Evolutionary conservation across 345 rosid genomes (phyloP).

Genomic region (Erysimum cheiranthoides): DNA sequence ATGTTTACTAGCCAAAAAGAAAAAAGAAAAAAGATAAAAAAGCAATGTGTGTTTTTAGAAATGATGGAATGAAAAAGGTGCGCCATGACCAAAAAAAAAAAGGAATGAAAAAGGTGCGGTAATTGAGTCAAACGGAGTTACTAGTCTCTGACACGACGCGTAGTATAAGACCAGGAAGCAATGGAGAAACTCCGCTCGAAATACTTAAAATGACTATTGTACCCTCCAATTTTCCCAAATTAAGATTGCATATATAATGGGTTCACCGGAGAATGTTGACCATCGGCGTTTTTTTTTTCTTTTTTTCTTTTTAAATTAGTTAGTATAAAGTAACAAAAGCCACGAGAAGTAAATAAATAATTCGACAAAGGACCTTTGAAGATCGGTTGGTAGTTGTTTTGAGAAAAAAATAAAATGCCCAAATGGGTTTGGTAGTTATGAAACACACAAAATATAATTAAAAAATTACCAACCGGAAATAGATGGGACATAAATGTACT

Average conservation of each 20-base stretch:
- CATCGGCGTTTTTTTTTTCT: background rate
- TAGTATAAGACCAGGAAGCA: conserved; percentile 15
- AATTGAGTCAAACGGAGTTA: conserved; percentile 32
- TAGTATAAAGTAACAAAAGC: conserved; percentile 12
- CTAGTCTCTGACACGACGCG: conserved; percentile 31
- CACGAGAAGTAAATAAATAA: conserved; percentile 35
- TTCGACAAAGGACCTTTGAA: conserved; percentile 26
- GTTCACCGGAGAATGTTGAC: conserved; percentile 30
- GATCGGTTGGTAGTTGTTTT: conserved; percentile 40
- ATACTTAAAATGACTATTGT: background rate
- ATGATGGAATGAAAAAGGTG: conserved; percentile 23
- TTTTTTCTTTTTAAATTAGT: no score
- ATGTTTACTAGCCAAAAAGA: background rate
- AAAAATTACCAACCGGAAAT: background rate
- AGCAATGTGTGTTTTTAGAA: background rate
- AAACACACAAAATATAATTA: background rate
- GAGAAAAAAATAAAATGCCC: background rate
- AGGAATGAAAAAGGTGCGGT: conserved; percentile 27
- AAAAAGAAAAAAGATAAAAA: background rate
- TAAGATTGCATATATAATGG: background rate
- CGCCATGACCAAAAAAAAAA: no score
- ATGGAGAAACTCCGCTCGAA: conserved; percentile 7
- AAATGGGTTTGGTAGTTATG: conserved; percentile 1
- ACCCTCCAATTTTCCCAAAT: conserved; percentile 10
- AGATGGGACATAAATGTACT: conserved; percentile 27